Conservation (phyloP, 805 yeast species). For the Metschnikowia continentalis region DNA sequence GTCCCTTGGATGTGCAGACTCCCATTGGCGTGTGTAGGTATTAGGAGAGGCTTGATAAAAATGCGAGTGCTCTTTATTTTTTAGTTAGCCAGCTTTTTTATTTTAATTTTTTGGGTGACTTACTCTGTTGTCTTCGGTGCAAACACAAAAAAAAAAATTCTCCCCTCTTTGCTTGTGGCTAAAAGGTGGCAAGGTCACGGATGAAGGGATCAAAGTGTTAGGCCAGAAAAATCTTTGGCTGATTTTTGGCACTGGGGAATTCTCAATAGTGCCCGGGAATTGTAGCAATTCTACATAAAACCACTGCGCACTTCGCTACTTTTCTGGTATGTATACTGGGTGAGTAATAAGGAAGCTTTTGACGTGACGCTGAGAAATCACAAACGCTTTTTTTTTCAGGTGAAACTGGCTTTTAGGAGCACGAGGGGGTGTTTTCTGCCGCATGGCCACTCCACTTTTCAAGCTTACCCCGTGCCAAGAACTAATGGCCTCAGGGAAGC, state of each 20-base stretch:
- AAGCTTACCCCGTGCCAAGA: neutral
- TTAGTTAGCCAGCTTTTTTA: neutral
- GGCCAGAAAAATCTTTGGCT: neutral
- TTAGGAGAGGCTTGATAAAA: neutral
- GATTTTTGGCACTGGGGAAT: neutral
- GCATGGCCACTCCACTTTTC: too few species aligned
- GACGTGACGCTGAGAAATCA: neutral
- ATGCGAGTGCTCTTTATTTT: slow-evolving; percentile 4
- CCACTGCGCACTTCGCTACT: neutral
- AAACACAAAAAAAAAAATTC: neutral
- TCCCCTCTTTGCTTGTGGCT: neutral
- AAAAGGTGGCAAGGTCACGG: neutral
- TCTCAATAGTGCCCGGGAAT: neutral
- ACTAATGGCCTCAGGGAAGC: neutral
- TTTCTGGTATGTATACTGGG: neutral
- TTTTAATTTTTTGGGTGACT: neutral
- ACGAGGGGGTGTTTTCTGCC: too few species aligned
- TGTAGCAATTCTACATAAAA: slow-evolving; percentile 1
- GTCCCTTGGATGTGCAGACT: slow-evolving; percentile 6
- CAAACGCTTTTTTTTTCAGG: neutral
- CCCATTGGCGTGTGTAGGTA: slow-evolving; percentile 5
- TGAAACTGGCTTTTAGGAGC: neutral
- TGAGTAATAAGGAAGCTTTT: neutral
- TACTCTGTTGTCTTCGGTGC: neutral
- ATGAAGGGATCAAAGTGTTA: neutral